Conservation (phyloP, 1,284 basidiomycete genomes). For the Sanghuangporus weigelae region DNA sequence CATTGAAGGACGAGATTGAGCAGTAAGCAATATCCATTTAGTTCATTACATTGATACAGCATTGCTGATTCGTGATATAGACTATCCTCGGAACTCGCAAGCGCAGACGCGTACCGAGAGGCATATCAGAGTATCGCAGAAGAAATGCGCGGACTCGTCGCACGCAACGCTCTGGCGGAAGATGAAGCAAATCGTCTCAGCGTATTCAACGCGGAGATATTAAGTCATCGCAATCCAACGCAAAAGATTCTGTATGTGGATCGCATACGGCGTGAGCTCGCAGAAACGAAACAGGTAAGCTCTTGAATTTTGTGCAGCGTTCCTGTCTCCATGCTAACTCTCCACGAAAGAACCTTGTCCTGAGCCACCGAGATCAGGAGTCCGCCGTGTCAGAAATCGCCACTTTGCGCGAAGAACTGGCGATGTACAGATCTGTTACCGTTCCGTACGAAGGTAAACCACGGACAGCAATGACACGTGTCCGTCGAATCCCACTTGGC, state of each 20-base stretch:
- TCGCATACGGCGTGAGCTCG: slow-evolving; percentile 60
- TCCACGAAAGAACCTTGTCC: slow-evolving; percentile 46
- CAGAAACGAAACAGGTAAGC: slow-evolving; percentile 65
- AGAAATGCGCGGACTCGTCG: slow-evolving; percentile 55
- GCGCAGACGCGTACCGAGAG: slow-evolving; percentile 57
- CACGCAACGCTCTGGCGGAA: slow-evolving; percentile 69
- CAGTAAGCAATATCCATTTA: slow-evolving; percentile 40
- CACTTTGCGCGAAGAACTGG: slow-evolving; percentile 55
- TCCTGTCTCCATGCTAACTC: neutral
- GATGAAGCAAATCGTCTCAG: slow-evolving; percentile 62
- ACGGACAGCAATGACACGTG: slow-evolving; percentile 56
- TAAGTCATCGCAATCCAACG: slow-evolving; percentile 68
- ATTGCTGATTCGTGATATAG: slow-evolving; percentile 29
- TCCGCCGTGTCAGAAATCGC: slow-evolving; percentile 40
- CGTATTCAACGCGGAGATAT: slow-evolving; percentile 71
- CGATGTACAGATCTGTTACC: slow-evolving; percentile 64
- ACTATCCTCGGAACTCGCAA: slow-evolving; percentile 48
- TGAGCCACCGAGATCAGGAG: slow-evolving; percentile 52
- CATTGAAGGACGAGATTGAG: slow-evolving; percentile 55
- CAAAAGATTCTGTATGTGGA: slow-evolving; percentile 74
- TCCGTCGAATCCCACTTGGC: slow-evolving; percentile 50
- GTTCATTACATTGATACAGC: neutral
- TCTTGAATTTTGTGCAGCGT: no score
- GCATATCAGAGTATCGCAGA: slow-evolving; percentile 59
- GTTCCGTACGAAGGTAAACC: slow-evolving; percentile 54